phyloP scores from a whole-genome alignment of 2,329 filamentous ascomycete species.

The Cladophialophora psammophila region DNA sequence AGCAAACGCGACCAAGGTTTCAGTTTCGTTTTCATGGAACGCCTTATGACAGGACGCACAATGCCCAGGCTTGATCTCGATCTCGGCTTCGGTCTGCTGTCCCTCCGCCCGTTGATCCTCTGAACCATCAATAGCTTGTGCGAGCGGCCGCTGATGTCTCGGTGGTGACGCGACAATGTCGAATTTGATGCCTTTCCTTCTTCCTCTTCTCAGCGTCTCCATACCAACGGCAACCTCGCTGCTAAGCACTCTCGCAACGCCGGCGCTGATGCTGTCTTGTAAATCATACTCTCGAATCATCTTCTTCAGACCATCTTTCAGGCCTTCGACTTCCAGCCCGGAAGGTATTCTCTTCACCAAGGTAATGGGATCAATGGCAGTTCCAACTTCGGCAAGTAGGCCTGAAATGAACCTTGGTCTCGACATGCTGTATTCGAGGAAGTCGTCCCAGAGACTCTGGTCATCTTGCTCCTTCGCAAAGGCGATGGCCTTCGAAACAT shows the following conservation, averaged over 20 bases:
- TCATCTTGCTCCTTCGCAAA: conserved; percentile 96
- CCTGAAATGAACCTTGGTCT: conserved; percentile 94
- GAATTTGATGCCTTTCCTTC: conserved; percentile 87
- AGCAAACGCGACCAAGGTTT: conserved; percentile 69
- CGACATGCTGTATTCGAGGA: conserved; percentile 96
- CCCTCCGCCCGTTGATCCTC: conserved; percentile 15
- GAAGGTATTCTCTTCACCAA: conserved; percentile 90
- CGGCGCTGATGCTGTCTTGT: conserved; percentile 88
- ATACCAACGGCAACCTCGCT: conserved; percentile 89
- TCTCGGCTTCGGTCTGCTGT: conserved; percentile 13
- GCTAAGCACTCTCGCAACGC: conserved; percentile 83
- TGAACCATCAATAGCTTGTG: not conserved
- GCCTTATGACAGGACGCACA: conserved; percentile 36
- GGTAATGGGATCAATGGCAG: conserved; percentile 88
- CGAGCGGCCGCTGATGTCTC: conserved; percentile 11
- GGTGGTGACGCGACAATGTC: conserved; percentile 60
- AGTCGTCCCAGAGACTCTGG: conserved; percentile 90
- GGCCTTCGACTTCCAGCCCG: conserved; percentile 87
- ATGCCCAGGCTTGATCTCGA: conserved; percentile 29
- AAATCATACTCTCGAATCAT: conserved; percentile 97
- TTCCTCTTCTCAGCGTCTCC: conserved; percentile 77
- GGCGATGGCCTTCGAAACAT: conserved; percentile 89
- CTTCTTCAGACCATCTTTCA: conserved; percentile 84
- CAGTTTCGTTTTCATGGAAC: conserved; percentile 52
- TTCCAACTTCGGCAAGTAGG: conserved; percentile 91